Evolutionary conservation across 2,329 filamentous ascomycete genomes (phyloP).

Genomic region (Rhexocercosporidium sp.): DNA sequence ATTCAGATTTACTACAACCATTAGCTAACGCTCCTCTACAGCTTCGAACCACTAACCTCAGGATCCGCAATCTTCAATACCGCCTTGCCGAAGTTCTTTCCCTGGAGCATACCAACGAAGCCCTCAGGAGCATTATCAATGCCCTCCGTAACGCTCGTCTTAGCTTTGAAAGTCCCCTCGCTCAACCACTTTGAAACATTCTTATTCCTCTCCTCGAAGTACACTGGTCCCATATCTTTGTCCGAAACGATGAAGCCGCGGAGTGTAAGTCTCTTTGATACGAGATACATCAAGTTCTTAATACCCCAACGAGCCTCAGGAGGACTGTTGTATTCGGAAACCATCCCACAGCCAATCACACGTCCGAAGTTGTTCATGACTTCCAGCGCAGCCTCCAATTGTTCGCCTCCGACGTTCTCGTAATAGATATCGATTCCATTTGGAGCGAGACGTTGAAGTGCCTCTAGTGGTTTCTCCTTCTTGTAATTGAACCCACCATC

Average conservation of each 20-base stretch:
- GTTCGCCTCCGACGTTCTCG: conserved; percentile 80
- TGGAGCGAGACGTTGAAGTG: conserved; percentile 69
- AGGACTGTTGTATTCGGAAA: conserved; percentile 69
- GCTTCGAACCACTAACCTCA: conserved; percentile 17
- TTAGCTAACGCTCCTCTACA: neutral
- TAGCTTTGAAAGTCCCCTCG: conserved; percentile 68
- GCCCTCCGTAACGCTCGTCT: conserved; percentile 64
- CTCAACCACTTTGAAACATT: conserved; percentile 71
- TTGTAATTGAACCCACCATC: conserved; percentile 83
- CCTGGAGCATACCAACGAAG: conserved; percentile 68
- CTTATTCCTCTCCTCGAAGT: conserved; percentile 65
- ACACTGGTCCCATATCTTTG: conserved; percentile 63
- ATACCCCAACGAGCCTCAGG: conserved; percentile 61
- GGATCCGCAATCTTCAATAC: conserved; percentile 62
- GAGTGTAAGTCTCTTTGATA: conserved; percentile 66
- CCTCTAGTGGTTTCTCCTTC: conserved; percentile 69
- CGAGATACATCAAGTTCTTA: conserved; percentile 63
- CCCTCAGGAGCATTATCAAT: conserved; percentile 71
- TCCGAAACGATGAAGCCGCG: conserved; percentile 72
- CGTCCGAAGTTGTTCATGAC: conserved; percentile 68
- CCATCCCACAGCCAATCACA: conserved; percentile 68
- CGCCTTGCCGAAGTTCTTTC: conserved; percentile 76
- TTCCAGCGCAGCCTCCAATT: conserved; percentile 70
- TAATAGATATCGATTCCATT: conserved; percentile 82
- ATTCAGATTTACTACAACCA: neutral